phyloP scores from a whole-genome alignment of 1,284 basidiomycete species.

The Paramarasmius palmivorus region DNA sequence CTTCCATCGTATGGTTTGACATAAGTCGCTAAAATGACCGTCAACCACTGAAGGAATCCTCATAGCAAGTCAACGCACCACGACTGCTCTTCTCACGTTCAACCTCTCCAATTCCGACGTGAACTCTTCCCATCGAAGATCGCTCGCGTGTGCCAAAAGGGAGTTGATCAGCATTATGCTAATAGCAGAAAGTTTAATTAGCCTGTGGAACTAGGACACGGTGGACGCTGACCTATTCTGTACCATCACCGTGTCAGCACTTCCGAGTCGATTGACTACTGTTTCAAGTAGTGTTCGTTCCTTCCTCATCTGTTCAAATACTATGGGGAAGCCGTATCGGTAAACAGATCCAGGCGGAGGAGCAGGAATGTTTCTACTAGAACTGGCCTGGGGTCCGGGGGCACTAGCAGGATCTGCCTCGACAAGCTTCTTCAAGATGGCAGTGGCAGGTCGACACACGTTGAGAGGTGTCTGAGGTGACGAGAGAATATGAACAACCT shows the following conservation, averaged over 20 bases:
- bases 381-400: constrained; percentile 59
- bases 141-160: constrained; percentile 75
- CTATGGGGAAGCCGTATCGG: constrained; percentile 81
- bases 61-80: constrained; percentile 51
- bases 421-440: constrained; percentile 86
- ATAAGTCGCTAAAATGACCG: constrained; percentile 68
- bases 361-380: constrained; percentile 55
- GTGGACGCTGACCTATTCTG: constrained; percentile 63
- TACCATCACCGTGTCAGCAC: constrained; percentile 83
- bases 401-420: constrained; percentile 74
- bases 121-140: constrained; percentile 78
- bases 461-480: constrained; percentile 83
- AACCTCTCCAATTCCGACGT: constrained; percentile 76
- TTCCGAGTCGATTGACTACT: constrained; percentile 77
- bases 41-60: not conserved
- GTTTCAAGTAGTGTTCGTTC: constrained; percentile 69
- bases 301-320: constrained; percentile 79
- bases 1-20: constrained; percentile 84
- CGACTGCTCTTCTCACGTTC: constrained; percentile 82
- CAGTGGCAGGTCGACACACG: constrained; percentile 94
- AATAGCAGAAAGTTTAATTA: constrained; percentile 11
- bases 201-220: not conserved
- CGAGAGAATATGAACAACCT: constrained; percentile 81
- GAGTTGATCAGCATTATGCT: constrained; percentile 93
- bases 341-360: constrained; percentile 68